Percentiles rank a stretch among this genome's conserved stretches.
These are phyloP conservation scores for Acanthamoeba royreba DNA, from an alignment of 208 protist species.

Conservation along the genomic window DNA sequence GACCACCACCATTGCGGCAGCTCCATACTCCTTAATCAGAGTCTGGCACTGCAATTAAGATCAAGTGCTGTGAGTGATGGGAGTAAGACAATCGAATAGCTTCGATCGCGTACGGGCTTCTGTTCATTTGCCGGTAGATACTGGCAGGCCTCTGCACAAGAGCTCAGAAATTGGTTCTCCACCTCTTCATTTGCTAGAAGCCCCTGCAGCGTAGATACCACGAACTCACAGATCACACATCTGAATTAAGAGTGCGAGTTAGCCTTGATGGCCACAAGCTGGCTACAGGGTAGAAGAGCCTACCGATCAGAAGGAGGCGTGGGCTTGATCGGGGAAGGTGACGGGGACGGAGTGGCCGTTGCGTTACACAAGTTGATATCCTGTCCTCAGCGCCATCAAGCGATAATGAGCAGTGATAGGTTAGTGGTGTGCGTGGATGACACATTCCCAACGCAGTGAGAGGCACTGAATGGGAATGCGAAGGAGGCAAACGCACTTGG, in stretches of 20 bases:
- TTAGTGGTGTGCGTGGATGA: background rate
- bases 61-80: background rate
- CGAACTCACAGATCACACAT: conserved; percentile 28
- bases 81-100: background rate
- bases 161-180: background rate
- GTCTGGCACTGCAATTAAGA: background rate
- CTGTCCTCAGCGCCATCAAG: background rate
- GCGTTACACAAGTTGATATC: background rate
- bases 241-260: background rate
- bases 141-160: background rate
- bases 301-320: background rate
- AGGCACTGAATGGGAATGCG: background rate
- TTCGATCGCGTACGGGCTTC: background rate
- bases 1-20: background rate
- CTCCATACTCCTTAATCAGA: background rate
- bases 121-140: background rate
- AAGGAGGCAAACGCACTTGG: background rate
- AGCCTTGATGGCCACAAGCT: background rate
- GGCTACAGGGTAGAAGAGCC: background rate
- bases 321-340: background rate
- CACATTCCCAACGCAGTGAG: background rate
- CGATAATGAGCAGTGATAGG: background rate
- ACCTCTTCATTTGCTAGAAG: background rate
- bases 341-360: background rate
- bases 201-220: background rate